A percentile compares a stretch with the other conserved stretches of the same genome.
Conservation (phyloP, 2,329 filamentous ascomycete species). For the Nemania diffusa region DNA sequence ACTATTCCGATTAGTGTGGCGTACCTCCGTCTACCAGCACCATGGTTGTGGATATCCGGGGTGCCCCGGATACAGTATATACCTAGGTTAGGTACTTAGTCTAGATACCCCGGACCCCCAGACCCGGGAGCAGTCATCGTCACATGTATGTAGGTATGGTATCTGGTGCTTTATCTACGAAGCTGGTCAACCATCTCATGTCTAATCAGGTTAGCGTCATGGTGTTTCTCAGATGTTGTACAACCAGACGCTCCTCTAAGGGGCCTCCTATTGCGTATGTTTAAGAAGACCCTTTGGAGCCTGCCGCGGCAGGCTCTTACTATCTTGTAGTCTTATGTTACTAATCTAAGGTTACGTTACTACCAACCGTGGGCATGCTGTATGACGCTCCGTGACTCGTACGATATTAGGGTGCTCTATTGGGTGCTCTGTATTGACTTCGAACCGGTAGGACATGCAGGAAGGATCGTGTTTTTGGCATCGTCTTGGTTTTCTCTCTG, state of each 20-base stretch:
- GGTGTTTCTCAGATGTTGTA: slow-evolving; percentile 19
- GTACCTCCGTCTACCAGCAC: slow-evolving; percentile 16
- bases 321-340: slow-evolving; percentile 8
- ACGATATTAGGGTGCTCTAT: neutral
- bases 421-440: neutral
- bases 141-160: neutral
- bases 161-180: neutral
- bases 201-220: neutral
- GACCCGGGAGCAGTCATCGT: neutral
- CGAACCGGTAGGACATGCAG: neutral
- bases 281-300: neutral
- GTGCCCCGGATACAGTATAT: neutral
- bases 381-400: slow-evolving; percentile 9
- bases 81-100: neutral
- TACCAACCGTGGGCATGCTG: slow-evolving; percentile 16
- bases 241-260: slow-evolving; percentile 8
- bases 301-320: slow-evolving; percentile 19
- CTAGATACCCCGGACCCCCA: too few species aligned
- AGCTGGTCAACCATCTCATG: neutral
- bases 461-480: neutral
- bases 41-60: slow-evolving; percentile 21
- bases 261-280: neutral
- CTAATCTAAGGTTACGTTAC: neutral
- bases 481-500: neutral
- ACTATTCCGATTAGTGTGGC: neutral